Evolutionary conservation across 2,329 filamentous ascomycete species (phyloP), one percentile per base, ranked within the genome.

Genomic region (Fusarium lateritium): DNA sequence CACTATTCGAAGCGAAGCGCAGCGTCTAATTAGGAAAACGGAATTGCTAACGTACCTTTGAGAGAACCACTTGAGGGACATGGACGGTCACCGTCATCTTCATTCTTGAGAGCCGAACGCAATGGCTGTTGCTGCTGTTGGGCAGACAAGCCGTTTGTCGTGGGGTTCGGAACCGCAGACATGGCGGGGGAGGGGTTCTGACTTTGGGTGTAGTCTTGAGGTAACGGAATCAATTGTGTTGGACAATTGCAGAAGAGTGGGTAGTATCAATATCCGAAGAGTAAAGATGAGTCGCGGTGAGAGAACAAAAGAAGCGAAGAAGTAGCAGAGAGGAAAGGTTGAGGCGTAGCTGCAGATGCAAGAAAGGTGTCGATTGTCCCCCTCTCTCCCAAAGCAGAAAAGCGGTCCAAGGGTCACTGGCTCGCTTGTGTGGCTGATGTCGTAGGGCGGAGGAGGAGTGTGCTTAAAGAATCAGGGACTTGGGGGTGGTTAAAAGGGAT

Each of bases 31-130:
- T 51, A 21, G 26, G 13, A n/a, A 26, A 31, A 44, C 21, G 15
- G 6, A 21, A 22, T 28, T 24, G 49, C n/a, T 19, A 45, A 82
- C 81, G 62, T 74, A 85, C 83, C 83, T 82, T 85, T 85, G 42
- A 78, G 71, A 38, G 79, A 76, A 51, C 78, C 77, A 63, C 76
- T 80, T 38, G 78, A 72, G 13, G 82, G 77, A 22, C 75, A 74
- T 4, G 78, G 76, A 61, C 74, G 77, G 45, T 81, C 79, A 47
- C 47, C 71, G 46, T 84, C 82, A 51, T 82, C 80, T 31, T 85
- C 83, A 15, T 69, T 73, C 73, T 84, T 85, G 69, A 84, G 74
- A 24, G 80, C 82, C 38, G 82, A 83, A 46, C 81, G 80, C 53
- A 83, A 73, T 8, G 81, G 80, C 62, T 70, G 70, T 63, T 69